Evolutionary conservation across 2,329 filamentous ascomycete species (phyloP).

Genomic region (Penicillium sp.): DNA sequence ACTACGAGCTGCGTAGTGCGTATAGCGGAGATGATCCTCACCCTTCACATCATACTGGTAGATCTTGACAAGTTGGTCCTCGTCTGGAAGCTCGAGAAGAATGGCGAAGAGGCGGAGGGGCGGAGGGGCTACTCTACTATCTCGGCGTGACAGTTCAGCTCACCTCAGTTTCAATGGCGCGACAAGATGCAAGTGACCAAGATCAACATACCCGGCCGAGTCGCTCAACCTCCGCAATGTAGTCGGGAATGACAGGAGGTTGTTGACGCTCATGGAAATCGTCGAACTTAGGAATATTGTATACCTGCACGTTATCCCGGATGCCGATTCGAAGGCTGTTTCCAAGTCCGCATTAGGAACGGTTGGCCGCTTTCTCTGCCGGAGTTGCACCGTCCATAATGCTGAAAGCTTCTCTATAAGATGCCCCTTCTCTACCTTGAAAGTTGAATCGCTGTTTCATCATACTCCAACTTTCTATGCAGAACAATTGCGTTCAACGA

Average conservation of each 20-base stretch:
- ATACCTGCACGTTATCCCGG: constrained; percentile 58
- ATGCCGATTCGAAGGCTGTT: constrained; percentile 40
- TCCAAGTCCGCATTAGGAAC: not conserved
- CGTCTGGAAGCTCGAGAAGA: constrained; percentile 58
- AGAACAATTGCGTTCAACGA: too few species aligned
- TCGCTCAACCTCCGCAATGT: constrained; percentile 55
- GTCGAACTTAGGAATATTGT: constrained; percentile 61
- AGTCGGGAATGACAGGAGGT: constrained; percentile 48
- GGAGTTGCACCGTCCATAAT: too few species aligned
- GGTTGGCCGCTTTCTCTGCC: too few species aligned
- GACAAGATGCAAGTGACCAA: not conserved
- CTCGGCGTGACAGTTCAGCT: constrained; percentile 32
- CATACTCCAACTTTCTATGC: too few species aligned
- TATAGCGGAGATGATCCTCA: constrained; percentile 63
- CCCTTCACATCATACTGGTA: constrained; percentile 59
- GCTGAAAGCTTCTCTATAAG: too few species aligned
- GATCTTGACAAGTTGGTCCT: constrained; percentile 55
- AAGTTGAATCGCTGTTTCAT: too few species aligned
- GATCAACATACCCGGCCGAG: constrained; percentile 45
- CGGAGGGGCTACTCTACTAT: constrained; percentile 49
- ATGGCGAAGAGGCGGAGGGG: constrained; percentile 61
- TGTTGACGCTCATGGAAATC: constrained; percentile 46
- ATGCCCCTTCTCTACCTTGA: too few species aligned
- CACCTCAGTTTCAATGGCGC: not conserved
- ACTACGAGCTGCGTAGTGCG: constrained; percentile 55